phyloP scores from a whole-genome alignment of 148 eudicot genomes.

The Hydrangea macrophylla region DNA sequence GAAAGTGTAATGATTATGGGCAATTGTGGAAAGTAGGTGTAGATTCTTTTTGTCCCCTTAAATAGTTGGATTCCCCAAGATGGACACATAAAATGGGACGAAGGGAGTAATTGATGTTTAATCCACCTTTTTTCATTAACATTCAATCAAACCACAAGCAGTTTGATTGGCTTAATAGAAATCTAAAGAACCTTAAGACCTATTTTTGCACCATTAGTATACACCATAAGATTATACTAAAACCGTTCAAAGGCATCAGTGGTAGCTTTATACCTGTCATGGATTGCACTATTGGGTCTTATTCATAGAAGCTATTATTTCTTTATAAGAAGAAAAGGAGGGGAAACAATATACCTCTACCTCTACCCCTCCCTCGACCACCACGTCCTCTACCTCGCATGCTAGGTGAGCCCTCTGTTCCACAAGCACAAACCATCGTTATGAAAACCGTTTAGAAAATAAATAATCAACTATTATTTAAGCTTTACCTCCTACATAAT shows the following conservation, averaged over 20 bases:
- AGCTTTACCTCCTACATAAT: slow-evolving; percentile 24
- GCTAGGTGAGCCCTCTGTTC: slow-evolving; percentile 23
- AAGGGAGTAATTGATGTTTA: too few species aligned
- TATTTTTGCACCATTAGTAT: not conserved
- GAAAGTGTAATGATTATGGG: too few species aligned
- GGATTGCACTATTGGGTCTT: too few species aligned
- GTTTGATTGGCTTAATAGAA: too few species aligned
- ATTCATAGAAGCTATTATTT: not conserved
- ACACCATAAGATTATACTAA: not conserved
- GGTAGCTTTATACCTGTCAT: too few species aligned
- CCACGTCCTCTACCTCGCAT: slow-evolving; percentile 27
- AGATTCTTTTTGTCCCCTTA: too few species aligned
- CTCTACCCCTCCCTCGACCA: slow-evolving; percentile 27
- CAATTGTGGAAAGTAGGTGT: too few species aligned
- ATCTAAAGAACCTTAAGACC: too few species aligned
- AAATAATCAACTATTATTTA: not conserved
- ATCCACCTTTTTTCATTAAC: too few species aligned
- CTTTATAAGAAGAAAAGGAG: not conserved
- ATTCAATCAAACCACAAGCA: too few species aligned
- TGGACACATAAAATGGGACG: too few species aligned
- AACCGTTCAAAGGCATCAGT: not conserved
- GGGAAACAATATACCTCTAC: slow-evolving; percentile 11
- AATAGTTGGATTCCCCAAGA: too few species aligned
- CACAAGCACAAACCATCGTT: not conserved
- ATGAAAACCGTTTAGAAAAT: not conserved